phyloP scores from a whole-genome alignment of 352 stramenopile species.

The Elongisporangium prolatum region DNA sequence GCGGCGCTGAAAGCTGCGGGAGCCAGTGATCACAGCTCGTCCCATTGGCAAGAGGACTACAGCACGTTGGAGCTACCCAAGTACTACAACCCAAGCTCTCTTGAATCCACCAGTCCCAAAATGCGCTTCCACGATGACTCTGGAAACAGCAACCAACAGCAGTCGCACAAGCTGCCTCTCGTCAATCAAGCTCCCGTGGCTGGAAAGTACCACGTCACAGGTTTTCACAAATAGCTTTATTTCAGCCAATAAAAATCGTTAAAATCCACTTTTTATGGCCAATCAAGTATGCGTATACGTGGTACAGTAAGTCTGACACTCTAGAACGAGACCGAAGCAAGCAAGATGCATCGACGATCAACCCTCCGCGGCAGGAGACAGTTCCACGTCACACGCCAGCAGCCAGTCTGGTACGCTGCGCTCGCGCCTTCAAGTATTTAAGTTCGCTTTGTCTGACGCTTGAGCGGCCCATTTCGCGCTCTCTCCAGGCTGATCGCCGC shows the following conservation, averaged over 20 bases:
- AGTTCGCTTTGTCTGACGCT: neutral
- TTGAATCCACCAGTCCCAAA: neutral
- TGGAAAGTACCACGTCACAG: neutral
- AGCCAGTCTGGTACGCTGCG: slow-evolving; percentile 38
- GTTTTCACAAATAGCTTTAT: slow-evolving; percentile 4
- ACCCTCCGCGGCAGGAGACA: slow-evolving; percentile 15
- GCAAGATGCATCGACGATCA: neutral
- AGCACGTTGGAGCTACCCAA: neutral
- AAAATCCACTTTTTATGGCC: slow-evolving; percentile 6
- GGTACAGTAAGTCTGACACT: slow-evolving; percentile 6
- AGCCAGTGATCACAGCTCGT: neutral
- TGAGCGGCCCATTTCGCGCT: neutral
- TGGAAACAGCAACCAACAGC: neutral
- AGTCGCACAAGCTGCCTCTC: slow-evolving; percentile 1
- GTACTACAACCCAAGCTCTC: neutral
- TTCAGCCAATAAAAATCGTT: slow-evolving; percentile 3
- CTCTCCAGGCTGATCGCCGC: slow-evolving; percentile 30
- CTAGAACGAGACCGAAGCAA: neutral
- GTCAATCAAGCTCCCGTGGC: neutral
- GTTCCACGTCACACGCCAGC: slow-evolving; percentile 43
- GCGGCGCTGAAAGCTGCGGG: slow-evolving; percentile 4
- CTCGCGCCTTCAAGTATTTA: neutral
- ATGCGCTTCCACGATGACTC: neutral
- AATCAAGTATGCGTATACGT: slow-evolving; percentile 8
- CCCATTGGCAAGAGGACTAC: neutral